Conservation (phyloP, 2,329 filamentous ascomycete species). For the Xylaria sp. region DNA sequence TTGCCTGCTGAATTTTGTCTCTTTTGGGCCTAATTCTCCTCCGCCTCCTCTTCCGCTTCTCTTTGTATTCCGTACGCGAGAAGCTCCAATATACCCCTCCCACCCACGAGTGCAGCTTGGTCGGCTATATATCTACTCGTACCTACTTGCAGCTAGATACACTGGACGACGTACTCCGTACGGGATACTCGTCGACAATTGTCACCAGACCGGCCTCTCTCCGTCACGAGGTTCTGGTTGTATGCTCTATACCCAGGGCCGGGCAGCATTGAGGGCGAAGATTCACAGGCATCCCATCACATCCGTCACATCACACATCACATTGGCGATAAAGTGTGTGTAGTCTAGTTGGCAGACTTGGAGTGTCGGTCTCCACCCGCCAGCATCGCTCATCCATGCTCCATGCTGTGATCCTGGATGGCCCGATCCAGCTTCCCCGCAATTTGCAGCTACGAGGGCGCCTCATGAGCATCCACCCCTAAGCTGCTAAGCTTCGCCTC, state of each 20-base stretch:
- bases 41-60: background rate
- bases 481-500: slow-evolving; percentile 9
- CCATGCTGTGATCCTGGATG: slow-evolving; percentile 12
- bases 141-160: background rate
- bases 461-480: slow-evolving; percentile 12
- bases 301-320: background rate
- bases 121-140: background rate
- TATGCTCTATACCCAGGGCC: background rate
- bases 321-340: slow-evolving; percentile 10
- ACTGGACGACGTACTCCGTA: background rate
- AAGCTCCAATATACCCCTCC: background rate
- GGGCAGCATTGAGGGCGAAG: background rate
- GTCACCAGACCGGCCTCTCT: background rate
- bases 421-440: slow-evolving; percentile 20
- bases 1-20: background rate
- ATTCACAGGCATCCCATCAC: background rate
- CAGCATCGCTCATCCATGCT: slow-evolving; percentile 12
- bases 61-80: background rate
- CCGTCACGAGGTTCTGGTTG: background rate
- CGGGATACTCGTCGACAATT: background rate
- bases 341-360: slow-evolving; percentile 1
- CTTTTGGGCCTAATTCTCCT: background rate
- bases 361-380: slow-evolving; percentile 9
- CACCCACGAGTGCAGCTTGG: background rate
- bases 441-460: slow-evolving; percentile 10